Evolutionary conservation across 257 asterid species (phyloP).

Genomic region (Rehmannia glutinosa): DNA sequence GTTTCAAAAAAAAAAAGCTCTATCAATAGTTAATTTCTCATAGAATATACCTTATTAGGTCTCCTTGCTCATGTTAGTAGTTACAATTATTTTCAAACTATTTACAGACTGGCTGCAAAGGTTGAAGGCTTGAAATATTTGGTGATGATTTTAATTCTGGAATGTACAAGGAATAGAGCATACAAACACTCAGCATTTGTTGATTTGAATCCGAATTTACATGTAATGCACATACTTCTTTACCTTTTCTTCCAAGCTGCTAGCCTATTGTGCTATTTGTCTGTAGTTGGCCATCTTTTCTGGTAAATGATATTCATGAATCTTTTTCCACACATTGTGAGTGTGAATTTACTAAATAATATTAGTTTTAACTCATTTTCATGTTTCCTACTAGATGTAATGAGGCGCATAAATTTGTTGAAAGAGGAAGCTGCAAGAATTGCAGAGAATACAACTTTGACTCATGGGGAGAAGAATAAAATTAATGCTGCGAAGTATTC

Average conservation of each 20-base stretch:
- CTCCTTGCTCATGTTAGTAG: neutral
- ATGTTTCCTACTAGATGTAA: slow-evolving; percentile 57
- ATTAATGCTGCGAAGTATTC: slow-evolving; percentile 95
- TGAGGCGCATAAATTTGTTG: slow-evolving; percentile 92
- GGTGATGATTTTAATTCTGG: slow-evolving; percentile 1
- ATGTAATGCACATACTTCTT: slow-evolving; percentile 6
- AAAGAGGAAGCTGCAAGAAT: slow-evolving; percentile 94
- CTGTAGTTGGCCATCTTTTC: neutral
- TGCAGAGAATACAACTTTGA: slow-evolving; percentile 74
- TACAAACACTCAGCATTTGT: neutral
- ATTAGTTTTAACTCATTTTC: slow-evolving; percentile 17
- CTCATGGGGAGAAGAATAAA: slow-evolving; percentile 82
- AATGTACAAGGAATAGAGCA: neutral
- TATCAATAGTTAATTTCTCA: neutral
- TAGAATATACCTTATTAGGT: neutral
- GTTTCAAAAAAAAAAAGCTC: too few species aligned
- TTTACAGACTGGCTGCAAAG: neutral
- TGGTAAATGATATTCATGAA: slow-evolving; percentile 5
- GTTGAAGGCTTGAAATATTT: neutral
- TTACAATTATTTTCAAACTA: neutral
- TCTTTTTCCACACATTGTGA: neutral
- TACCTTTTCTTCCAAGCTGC: slow-evolving; percentile 5
- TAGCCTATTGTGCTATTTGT: slow-evolving; percentile 10
- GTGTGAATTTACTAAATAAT: slow-evolving; percentile 6
- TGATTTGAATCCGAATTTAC: slow-evolving; percentile 4